phyloP scores from a whole-genome alignment of 1,139 yeast genomes.

The Yamadazyma trypodendri region DNA sequence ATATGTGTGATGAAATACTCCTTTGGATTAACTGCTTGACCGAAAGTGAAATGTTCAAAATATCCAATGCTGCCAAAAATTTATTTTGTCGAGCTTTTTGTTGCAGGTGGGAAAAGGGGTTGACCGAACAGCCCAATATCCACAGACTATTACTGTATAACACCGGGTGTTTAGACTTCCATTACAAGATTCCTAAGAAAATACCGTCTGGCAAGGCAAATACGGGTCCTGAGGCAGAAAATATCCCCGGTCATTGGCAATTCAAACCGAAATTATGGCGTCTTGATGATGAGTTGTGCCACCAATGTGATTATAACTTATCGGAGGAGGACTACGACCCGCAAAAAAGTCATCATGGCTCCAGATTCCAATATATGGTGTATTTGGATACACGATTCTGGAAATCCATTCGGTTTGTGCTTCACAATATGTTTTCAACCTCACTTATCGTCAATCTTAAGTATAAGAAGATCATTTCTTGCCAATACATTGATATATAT shows the following conservation, averaged over 20 bases:
- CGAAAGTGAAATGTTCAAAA: constrained; percentile 53
- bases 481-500: constrained; percentile 81
- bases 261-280: constrained; percentile 41
- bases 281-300: constrained; percentile 39
- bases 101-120: constrained; percentile 56
- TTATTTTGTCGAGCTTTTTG: constrained; percentile 55
- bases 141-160: constrained; percentile 20
- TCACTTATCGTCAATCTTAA: constrained; percentile 65
- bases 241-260: constrained; percentile 33
- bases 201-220: constrained; percentile 20
- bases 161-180: constrained; percentile 33
- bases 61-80: constrained; percentile 47
- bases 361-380: constrained; percentile 75
- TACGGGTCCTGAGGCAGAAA: constrained; percentile 4
- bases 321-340: constrained; percentile 27
- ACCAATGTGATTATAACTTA: constrained; percentile 46
- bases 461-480: constrained; percentile 61
- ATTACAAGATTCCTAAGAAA: constrained; percentile 38
- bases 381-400: constrained; percentile 72
- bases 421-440: constrained; percentile 70
- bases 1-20: constrained; percentile 72
- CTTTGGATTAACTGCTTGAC: constrained; percentile 64
- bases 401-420: constrained; percentile 57
- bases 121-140: constrained; percentile 16
- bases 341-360: constrained; percentile 46